Evolutionary conservation across 2,329 filamentous ascomycete species (phyloP).

Genomic region (Drechslera avenae): DNA sequence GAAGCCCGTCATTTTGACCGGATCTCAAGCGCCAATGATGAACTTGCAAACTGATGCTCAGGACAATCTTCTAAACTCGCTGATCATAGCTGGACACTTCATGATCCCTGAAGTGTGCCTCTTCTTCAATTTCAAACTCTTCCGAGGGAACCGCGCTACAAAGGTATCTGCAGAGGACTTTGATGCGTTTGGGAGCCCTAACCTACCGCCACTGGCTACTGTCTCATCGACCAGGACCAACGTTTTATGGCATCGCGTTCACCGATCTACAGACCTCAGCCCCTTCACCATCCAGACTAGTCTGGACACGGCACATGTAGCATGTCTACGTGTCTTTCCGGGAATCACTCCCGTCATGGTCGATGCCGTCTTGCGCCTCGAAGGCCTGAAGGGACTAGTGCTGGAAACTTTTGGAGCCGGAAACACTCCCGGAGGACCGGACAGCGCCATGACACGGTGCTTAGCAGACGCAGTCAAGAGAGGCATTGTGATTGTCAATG

Average conservation of each 20-base stretch:
- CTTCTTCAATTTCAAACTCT: conserved; percentile 91
- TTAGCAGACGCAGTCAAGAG: conserved; percentile 77
- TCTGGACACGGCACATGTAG: conserved; percentile 85
- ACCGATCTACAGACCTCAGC: conserved; percentile 73
- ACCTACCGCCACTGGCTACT: conserved; percentile 77
- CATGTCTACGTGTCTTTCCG: conserved; percentile 86
- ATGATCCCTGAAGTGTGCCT: conserved; percentile 91
- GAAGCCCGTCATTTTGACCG: conserved; percentile 86
- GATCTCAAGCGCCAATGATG: conserved; percentile 76
- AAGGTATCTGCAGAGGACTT: conserved; percentile 88
- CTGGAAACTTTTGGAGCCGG: conserved; percentile 93
- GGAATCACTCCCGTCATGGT: conserved; percentile 95
- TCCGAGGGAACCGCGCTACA: conserved; percentile 84
- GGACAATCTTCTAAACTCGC: conserved; percentile 84
- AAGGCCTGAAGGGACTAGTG: conserved; percentile 79
- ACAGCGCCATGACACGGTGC: conserved; percentile 78
- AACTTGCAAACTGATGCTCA: conserved; percentile 89
- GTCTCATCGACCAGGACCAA: conserved; percentile 81
- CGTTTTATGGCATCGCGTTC: conserved; percentile 79
- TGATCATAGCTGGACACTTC: conserved; percentile 90
- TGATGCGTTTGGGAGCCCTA: conserved; percentile 87
- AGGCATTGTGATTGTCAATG: conserved; percentile 85
- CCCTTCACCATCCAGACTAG: conserved; percentile 75
- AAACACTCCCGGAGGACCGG: conserved; percentile 82
- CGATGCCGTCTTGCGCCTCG: conserved; percentile 76